These are phyloP conservation scores for Atkinsonella texensis DNA, from an alignment of 2,329 filamentous ascomycete genomes.

Conservation along the genomic window DNA sequence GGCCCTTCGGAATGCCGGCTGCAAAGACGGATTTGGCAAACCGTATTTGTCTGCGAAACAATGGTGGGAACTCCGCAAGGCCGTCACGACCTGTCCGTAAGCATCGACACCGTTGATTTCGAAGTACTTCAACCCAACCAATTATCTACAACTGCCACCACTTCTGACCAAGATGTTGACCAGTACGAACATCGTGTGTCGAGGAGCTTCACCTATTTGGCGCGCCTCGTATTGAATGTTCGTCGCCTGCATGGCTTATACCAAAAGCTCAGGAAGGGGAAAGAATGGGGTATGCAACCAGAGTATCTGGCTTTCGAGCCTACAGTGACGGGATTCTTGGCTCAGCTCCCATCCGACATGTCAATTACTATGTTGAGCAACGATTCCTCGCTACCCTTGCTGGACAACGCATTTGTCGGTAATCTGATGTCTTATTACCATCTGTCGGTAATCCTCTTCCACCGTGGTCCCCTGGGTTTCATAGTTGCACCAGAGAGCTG, in stretches of 20 bases:
- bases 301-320: constrained; percentile 71
- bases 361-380: constrained; percentile 58
- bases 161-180: constrained; percentile 41
- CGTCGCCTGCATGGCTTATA: constrained; percentile 67
- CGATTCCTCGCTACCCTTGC: constrained; percentile 70
- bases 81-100: constrained; percentile 66
- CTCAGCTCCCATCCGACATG: constrained; percentile 67
- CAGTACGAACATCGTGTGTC: constrained; percentile 64
- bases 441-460: constrained; percentile 72
- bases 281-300: constrained; percentile 80
- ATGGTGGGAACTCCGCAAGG: constrained; percentile 94
- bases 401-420: constrained; percentile 76
- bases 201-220: constrained; percentile 72
- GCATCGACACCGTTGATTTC: constrained; percentile 68
- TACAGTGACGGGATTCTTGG: constrained; percentile 60
- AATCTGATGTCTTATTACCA: constrained; percentile 87
- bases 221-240: constrained; percentile 66
- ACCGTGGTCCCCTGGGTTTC: constrained; percentile 72
- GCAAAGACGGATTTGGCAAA: constrained; percentile 87
- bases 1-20: constrained; percentile 64
- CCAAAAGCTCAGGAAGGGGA: constrained; percentile 58
- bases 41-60: constrained; percentile 71
- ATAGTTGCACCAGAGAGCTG: constrained; percentile 60
- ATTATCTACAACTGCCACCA: neutral
- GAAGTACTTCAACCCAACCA: constrained; percentile 49